Evolutionary conservation across 192 early-diverging fungal species (phyloP).

Genomic region (Gonapodya prolifera): DNA sequence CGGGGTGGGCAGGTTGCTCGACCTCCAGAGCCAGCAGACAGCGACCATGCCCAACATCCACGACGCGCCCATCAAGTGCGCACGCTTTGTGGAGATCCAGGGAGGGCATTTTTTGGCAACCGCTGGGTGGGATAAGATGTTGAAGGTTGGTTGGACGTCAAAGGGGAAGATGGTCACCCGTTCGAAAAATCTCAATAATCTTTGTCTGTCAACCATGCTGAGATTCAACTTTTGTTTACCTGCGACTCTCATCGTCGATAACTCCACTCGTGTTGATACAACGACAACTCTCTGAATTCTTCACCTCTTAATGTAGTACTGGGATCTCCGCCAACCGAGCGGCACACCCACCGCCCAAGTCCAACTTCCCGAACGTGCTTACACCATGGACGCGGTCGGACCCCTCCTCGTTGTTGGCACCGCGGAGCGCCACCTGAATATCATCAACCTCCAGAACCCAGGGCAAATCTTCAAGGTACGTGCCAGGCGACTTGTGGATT

Average conservation of each 20-base stretch:
- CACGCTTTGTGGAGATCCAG: slow-evolving; percentile 57
- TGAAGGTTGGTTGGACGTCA: slow-evolving; percentile 31
- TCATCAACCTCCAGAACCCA: slow-evolving; percentile 75
- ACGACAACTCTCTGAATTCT: too few relatives aligned
- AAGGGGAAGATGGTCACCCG: too few relatives aligned
- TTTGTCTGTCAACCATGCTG: too few relatives aligned
- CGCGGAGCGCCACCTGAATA: slow-evolving; percentile 69
- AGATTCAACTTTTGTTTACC: too few relatives aligned
- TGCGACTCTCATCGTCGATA: too few relatives aligned
- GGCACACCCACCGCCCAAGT: slow-evolving; percentile 61
- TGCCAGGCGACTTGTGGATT: too few relatives aligned
- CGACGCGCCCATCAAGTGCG: slow-evolving; percentile 74
- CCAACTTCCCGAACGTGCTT: slow-evolving; percentile 72
- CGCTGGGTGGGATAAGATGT: slow-evolving; percentile 90
- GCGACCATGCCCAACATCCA: slow-evolving; percentile 69
- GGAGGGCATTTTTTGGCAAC: slow-evolving; percentile 62
- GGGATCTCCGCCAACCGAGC: slow-evolving; percentile 77
- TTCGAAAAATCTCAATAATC: too few relatives aligned
- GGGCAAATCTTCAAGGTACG: slow-evolving; percentile 53
- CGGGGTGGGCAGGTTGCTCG: slow-evolving; percentile 74
- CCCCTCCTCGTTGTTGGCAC: slow-evolving; percentile 83
- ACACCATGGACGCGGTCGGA: slow-evolving; percentile 73
- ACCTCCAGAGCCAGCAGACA: slow-evolving; percentile 67
- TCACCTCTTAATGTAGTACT: too few relatives aligned
- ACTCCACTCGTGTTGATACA: too few relatives aligned